phyloP scores from a whole-genome alignment of 2,329 filamentous ascomycete species.

The Fusarium chuoi region DNA sequence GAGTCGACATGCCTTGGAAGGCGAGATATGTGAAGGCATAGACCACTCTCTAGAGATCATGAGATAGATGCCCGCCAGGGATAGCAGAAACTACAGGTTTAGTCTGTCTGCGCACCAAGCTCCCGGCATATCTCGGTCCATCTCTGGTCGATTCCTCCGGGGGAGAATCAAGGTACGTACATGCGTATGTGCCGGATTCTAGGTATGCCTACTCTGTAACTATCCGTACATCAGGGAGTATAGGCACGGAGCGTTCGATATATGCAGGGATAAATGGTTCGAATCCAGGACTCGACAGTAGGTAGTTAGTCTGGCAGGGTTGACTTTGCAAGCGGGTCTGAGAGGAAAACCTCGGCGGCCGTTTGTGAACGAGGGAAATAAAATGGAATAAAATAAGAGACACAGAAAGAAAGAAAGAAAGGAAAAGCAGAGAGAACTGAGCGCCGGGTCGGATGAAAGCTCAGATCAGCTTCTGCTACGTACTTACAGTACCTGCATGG shows the following conservation, averaged over 20 bases:
- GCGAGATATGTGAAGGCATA: conserved; percentile 11
- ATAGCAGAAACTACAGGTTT: not conserved
- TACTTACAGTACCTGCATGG: not conserved
- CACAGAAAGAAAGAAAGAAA: not conserved
- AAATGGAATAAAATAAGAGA: not conserved
- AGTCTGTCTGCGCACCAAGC: not conserved
- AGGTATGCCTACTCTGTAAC: no score
- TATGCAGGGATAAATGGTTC: conserved; percentile 25
- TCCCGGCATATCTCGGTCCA: not conserved
- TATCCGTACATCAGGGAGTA: not conserved
- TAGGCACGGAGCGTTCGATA: conserved; percentile 21
- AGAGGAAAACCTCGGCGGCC: not conserved
- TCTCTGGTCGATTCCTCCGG: not conserved
- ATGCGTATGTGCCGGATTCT: conserved; percentile 9
- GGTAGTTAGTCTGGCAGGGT: conserved; percentile 5
- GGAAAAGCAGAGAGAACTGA: not conserved
- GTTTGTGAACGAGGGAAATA: not conserved
- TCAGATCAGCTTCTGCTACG: conserved; percentile 20
- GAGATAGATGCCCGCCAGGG: not conserved
- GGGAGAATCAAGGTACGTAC: conserved; percentile 1
- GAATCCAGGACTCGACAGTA: conserved; percentile 2
- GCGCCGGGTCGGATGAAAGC: conserved; percentile 15
- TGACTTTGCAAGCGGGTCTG: conserved; percentile 1
- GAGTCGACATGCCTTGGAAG: not conserved
- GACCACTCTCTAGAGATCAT: not conserved